Conservation (phyloP, 345 rosid genomes). For the Carallia pectinifolia region DNA sequence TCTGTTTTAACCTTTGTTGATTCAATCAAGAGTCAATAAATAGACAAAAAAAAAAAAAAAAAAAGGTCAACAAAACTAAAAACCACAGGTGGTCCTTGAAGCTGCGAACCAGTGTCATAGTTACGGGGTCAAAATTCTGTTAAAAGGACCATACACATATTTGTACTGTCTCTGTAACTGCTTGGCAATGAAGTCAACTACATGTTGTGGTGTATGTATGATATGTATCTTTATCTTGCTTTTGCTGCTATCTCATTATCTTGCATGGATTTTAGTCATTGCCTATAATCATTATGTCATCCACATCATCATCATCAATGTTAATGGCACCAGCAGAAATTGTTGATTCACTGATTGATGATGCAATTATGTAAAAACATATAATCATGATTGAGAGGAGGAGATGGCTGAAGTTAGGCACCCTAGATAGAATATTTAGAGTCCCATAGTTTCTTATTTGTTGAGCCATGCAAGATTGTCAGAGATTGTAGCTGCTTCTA, state of each 20-base stretch:
- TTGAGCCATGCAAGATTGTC: slow-evolving; percentile 37
- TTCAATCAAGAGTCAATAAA: slow-evolving; percentile 10
- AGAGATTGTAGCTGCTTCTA: slow-evolving; percentile 25
- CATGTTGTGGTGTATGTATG: not conserved
- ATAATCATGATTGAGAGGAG: not conserved
- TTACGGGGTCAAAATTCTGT: slow-evolving; percentile 27
- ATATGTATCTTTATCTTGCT: slow-evolving; percentile 7
- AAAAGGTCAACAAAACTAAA: slow-evolving; percentile 9
- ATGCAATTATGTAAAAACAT: not conserved
- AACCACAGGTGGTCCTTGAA: not conserved
- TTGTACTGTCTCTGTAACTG: not conserved
- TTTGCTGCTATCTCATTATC: not conserved
- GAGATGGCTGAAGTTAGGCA: slow-evolving; percentile 17
- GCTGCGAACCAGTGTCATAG: not conserved
- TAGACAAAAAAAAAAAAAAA: not conserved
- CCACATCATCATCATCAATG: not conserved
- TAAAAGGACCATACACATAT: slow-evolving; percentile 12
- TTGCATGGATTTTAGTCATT: not conserved
- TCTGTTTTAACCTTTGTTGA: not conserved
- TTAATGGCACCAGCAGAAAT: not conserved
- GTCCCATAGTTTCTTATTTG: too few relatives aligned
- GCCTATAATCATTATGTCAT: not conserved
- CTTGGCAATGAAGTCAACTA: slow-evolving; percentile 32
- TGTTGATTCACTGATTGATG: not conserved
- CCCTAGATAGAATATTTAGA: not conserved